Evolutionary conservation across 345 rosid genomes (phyloP).

Genomic region (Mallotus nudiflorus): DNA sequence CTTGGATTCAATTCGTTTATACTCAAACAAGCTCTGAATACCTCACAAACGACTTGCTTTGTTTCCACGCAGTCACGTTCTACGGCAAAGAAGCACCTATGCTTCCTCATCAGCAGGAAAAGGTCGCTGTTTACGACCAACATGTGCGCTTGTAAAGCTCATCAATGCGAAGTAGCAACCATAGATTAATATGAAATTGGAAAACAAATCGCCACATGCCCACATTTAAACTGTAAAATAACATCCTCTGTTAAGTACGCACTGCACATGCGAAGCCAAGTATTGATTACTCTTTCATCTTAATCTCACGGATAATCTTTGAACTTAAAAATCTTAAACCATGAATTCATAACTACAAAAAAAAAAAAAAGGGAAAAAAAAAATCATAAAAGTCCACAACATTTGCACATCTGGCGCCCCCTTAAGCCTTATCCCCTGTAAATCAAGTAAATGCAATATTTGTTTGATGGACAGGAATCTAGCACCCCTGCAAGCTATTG

Average conservation of each 20-base stretch:
- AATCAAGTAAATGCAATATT: slow-evolving; percentile 18
- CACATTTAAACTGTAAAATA: no score
- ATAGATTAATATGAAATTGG: no score
- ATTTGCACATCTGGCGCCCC: slow-evolving; percentile 24
- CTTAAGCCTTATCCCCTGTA: not conserved
- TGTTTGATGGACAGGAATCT: slow-evolving; percentile 12
- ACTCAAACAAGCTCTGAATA: no score
- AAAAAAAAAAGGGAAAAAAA: not conserved
- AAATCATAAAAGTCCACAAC: slow-evolving; percentile 24
- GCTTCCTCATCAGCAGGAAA: no score
- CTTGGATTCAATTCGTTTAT: no score
- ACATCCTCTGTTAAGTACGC: not conserved
- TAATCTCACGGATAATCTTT: slow-evolving; percentile 11
- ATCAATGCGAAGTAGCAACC: no score
- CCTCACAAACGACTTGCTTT: no score
- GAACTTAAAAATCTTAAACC: slow-evolving; percentile 14
- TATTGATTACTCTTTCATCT: not conserved
- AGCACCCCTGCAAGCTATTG: slow-evolving; percentile 28
- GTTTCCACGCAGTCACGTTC: no score
- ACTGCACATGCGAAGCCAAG: not conserved
- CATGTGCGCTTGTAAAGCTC: no score
- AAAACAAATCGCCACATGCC: no score
- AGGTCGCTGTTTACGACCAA: no score
- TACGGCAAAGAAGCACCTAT: no score
- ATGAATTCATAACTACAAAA: slow-evolving; percentile 15